Conservation (phyloP, 345 rosid genomes). For the Brassica napus region DNA sequence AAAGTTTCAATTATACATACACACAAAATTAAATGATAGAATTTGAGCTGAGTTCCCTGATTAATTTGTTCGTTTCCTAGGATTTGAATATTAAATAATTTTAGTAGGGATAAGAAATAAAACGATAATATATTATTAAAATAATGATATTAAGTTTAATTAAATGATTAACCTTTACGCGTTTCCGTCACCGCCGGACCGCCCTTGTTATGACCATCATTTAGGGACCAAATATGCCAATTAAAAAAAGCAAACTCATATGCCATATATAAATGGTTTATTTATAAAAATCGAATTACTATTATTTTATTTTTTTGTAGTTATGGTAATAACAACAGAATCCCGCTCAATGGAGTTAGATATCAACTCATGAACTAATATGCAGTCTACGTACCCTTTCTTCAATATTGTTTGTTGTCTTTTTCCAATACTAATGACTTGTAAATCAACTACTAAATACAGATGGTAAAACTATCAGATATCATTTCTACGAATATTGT, state of each 20-base stretch:
- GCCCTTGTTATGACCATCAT: conserved; percentile 31
- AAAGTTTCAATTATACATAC: background rate
- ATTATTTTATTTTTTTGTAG: background rate
- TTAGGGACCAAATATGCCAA: conserved; percentile 24
- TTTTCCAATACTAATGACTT: background rate
- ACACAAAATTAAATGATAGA: background rate
- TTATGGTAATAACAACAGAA: background rate
- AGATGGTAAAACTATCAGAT: background rate
- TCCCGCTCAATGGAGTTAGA: background rate
- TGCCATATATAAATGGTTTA: background rate
- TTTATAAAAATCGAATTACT: background rate
- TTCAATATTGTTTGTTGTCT: background rate
- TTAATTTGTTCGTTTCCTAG: conserved; percentile 11
- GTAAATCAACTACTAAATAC: background rate
- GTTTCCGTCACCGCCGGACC: conserved; percentile 43
- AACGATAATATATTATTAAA: background rate
- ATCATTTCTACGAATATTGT: background rate
- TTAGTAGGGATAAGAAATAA: background rate
- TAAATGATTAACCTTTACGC: conserved; percentile 38
- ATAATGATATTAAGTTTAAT: conserved; percentile 10
- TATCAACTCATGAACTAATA: background rate
- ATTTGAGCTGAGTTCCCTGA: background rate
- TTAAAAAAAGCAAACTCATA: background rate
- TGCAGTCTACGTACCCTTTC: background rate
- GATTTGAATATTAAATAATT: background rate